Evolutionary conservation across 2,329 filamentous ascomycete genomes (phyloP), one percentile per base, ranked within the genome.

Genomic region (Epichloe aotearoae): DNA sequence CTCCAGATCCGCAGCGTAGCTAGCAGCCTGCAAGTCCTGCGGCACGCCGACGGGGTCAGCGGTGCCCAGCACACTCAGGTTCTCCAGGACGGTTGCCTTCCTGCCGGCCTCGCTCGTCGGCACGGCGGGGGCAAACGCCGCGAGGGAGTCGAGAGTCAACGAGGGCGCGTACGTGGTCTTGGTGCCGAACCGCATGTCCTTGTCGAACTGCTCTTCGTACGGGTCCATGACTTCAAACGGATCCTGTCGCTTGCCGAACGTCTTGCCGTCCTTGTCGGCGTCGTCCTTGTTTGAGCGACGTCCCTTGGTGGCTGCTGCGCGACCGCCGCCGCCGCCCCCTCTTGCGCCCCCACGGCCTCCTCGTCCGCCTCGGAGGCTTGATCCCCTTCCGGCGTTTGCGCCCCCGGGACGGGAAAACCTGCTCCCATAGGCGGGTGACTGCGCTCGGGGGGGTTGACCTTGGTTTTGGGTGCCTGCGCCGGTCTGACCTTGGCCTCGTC

Each of bases 51-150:
- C 57, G 38, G 59, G 60, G 39, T 68, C 67, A 10, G 63, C 63
- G n/a, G 62, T 60, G 40, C 61, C 66, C 17, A 72, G 58, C 6
- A 62, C 56, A 44, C 62, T 64, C 47, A 71, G 62, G 49, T 61
- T 68, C 52, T 64, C 58, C 51, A 70, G 52, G 37, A 70, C 63
- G 15, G 63, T 58, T 6, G 67, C 65, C 41, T 57, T 54, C 15
- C 61, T 61, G 46, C 65, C 60, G 20, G 60, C 54, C 5, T 55
- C 37, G 15, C 58, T 58, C 30, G 60, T 58, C 37, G 66, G 60
- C 26, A 58, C 53, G 17, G 57, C 57, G 12, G 67, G 67, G 47
- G 63, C 58, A 50, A 63, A 64, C 40, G 57, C 55, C 49, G 58
- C 54, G 14, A 69, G 57, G 2, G 59, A 54, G 10, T 65, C 63